Conservation (phyloP, 2,329 filamentous ascomycete species). For the Rhynchosporium graminicola region DNA sequence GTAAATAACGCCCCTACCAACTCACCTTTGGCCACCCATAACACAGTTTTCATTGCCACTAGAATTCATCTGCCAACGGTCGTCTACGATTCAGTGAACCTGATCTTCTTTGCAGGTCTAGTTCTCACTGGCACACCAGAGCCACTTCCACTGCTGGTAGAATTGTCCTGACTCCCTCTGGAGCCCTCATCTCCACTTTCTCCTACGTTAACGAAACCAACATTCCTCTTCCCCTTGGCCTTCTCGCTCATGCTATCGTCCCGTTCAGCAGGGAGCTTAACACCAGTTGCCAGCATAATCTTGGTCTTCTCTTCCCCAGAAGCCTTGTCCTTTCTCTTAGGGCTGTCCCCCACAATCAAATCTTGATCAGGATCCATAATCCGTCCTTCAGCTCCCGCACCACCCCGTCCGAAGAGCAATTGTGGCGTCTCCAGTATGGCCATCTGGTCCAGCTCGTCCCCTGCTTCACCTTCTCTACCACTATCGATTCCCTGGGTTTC, state of each 20-base stretch:
- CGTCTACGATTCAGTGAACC: neutral
- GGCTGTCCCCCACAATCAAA: conserved; percentile 27
- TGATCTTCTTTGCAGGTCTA: neutral
- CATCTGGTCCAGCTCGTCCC: conserved; percentile 45
- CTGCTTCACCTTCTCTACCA: conserved; percentile 34
- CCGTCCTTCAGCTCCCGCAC: neutral
- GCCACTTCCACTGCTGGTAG: neutral
- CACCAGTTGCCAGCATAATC: neutral
- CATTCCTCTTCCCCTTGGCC: conserved; percentile 12
- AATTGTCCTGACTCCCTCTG: neutral
- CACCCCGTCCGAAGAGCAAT: conserved; percentile 49
- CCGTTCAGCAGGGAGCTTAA: neutral
- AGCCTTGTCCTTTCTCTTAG: conserved; percentile 12
- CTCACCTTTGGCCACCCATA: too few relatives aligned
- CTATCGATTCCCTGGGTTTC: conserved; percentile 15
- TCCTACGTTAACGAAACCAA: neutral
- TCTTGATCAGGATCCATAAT: conserved; percentile 33
- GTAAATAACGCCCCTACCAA: too few relatives aligned
- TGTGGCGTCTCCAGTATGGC: conserved; percentile 48
- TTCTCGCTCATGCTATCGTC: neutral
- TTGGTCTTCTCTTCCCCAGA: conserved; percentile 6
- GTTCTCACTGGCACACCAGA: too few relatives aligned
- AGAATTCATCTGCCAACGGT: neutral
- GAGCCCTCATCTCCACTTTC: neutral
- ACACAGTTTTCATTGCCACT: neutral